A percentile compares a stretch with the other conserved stretches of the same genome.
Evolutionary conservation across 306 rosid genomes (phyloP).

Genomic region (Carpinus fangiana): DNA sequence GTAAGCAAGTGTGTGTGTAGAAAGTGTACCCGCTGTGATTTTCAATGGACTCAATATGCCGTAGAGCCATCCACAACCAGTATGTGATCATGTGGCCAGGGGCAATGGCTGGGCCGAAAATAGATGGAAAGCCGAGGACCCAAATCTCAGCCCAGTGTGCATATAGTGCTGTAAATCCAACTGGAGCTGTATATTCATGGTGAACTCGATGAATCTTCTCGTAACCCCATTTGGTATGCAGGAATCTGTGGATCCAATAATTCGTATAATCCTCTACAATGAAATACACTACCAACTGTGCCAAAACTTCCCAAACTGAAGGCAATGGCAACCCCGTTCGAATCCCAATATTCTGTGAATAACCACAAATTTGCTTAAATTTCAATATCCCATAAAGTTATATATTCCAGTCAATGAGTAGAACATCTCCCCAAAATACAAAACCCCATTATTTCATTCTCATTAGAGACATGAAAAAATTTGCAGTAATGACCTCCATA

Average conservation of each 20-base stretch:
- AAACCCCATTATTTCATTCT: neutral
- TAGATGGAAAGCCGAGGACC: constrained; percentile 72
- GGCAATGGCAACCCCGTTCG: constrained; percentile 73
- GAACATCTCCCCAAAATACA: neutral
- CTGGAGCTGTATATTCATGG: constrained; percentile 79
- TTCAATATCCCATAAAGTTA: neutral
- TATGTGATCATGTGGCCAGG: constrained; percentile 84
- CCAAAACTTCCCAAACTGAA: constrained; percentile 68
- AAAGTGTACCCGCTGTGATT: constrained; percentile 77
- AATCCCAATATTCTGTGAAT: constrained; percentile 65
- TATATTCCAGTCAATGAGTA: neutral
- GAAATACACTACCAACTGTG: constrained; percentile 61
- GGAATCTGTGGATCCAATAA: constrained; percentile 80
- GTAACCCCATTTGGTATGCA: constrained; percentile 74
- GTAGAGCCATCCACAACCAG: constrained; percentile 81
- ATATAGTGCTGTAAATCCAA: constrained; percentile 74
- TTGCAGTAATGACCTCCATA: neutral
- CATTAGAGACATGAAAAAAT: neutral
- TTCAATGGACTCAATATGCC: constrained; percentile 83
- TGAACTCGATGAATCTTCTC: constrained; percentile 81
- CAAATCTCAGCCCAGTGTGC: constrained; percentile 91
- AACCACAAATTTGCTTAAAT: neutral
- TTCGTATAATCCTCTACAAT: constrained; percentile 70
- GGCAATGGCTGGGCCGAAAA: constrained; percentile 74
- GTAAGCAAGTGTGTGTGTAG: constrained; percentile 5